phyloP scores from a whole-genome alignment of 75 land plant genomes.

The Pseudotsuga menziesii region DNA sequence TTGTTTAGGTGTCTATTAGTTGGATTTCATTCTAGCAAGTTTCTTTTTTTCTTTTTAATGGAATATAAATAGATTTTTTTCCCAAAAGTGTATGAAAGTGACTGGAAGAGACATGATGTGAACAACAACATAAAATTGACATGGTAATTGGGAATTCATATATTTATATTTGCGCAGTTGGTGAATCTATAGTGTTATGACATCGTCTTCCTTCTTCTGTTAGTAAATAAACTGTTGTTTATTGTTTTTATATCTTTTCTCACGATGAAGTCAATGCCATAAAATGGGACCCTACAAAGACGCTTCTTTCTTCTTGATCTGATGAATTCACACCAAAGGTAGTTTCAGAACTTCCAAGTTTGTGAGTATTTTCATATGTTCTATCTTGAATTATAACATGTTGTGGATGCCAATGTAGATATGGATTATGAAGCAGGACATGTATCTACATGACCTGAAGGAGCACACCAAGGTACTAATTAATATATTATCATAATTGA shows the following conservation, averaged over 20 bases:
- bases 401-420: constrained; percentile 45
- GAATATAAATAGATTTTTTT: neutral
- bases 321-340: constrained; percentile 98
- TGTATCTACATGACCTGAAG: constrained; percentile 69
- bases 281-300: constrained; percentile 96
- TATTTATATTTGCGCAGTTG: neutral
- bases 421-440: constrained; percentile 94
- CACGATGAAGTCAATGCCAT: constrained; percentile 98
- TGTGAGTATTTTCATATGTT: neutral
- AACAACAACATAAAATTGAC: neutral
- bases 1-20: neutral
- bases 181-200: too few species aligned
- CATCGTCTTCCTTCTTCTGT: too few species aligned
- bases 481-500: too few species aligned
- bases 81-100: neutral
- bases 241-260: neutral
- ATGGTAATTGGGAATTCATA: neutral
- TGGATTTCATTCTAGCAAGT: neutral
- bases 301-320: constrained; percentile 89
- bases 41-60: neutral
- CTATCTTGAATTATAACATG: too few species aligned
- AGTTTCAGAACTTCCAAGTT: neutral
- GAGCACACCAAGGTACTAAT: constrained; percentile 78
- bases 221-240: too few species aligned
- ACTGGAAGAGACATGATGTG: neutral